These are phyloP conservation scores for Colletotrichum simmondsii DNA, from an alignment of 2,329 filamentous ascomycete species.

Conservation along the genomic window DNA sequence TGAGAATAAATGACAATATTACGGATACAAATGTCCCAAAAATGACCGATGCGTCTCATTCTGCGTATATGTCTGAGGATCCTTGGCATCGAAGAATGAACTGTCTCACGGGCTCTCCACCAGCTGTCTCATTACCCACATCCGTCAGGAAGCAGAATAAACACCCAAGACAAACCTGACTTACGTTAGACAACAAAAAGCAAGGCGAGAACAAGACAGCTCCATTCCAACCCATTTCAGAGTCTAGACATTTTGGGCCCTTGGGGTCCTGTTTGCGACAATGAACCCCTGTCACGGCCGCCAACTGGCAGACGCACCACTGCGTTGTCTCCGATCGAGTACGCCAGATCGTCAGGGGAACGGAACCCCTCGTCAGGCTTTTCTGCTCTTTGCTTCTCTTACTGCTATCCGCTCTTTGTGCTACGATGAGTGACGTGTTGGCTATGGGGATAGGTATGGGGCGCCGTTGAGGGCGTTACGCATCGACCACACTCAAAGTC, in stretches of 20 bases:
- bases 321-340: slow-evolving; percentile 6
- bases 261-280: slow-evolving; percentile 3
- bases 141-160: not conserved
- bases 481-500: slow-evolving; percentile 30
- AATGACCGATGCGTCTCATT: not conserved
- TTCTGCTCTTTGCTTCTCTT: not conserved
- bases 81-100: slow-evolving; percentile 9
- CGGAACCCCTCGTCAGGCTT: not conserved
- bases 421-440: slow-evolving; percentile 1
- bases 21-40: not conserved
- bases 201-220: slow-evolving; percentile 1
- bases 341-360: slow-evolving; percentile 29
- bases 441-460: not conserved
- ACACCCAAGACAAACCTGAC: not conserved
- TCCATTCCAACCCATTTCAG: not conserved
- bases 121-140: not conserved
- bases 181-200: not conserved
- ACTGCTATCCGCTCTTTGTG: not conserved
- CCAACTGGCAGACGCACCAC: slow-evolving; percentile 22
- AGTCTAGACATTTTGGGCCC: not conserved
- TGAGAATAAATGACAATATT: not conserved
- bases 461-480: not conserved
- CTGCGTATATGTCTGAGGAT: not conserved
- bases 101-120: not conserved
- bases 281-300: slow-evolving; percentile 12